These are phyloP conservation scores for Fusarium transvaalense DNA, from an alignment of 2,329 filamentous ascomycete genomes.

Conservation along the genomic window DNA sequence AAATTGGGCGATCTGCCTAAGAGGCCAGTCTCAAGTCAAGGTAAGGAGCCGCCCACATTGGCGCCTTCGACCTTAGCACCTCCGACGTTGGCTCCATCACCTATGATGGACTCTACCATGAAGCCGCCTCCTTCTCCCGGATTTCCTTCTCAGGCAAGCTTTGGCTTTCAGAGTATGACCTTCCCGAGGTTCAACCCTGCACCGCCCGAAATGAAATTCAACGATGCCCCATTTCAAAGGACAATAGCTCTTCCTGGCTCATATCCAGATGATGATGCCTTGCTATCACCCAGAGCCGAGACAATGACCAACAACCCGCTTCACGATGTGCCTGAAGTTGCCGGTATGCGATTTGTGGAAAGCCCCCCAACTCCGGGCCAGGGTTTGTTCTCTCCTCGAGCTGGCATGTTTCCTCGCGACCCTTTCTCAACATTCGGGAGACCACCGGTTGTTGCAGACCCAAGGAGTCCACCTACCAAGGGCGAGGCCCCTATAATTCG, in stretches of 20 bases:
- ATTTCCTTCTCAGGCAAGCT: constrained; percentile 55
- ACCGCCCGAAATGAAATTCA: constrained; percentile 24
- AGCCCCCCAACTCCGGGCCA: constrained; percentile 65
- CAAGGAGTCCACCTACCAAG: constrained; percentile 79
- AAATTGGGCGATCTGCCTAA: constrained; percentile 48
- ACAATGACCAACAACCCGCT: constrained; percentile 79
- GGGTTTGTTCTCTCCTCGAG: constrained; percentile 66
- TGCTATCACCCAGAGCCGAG: constrained; percentile 79
- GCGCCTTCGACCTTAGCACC: constrained; percentile 24
- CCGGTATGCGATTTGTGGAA: constrained; percentile 66
- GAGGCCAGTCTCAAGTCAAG: constrained; percentile 54
- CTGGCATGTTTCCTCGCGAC: constrained; percentile 66
- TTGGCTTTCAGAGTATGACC: constrained; percentile 59
- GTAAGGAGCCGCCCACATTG: constrained; percentile 18
- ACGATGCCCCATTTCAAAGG: constrained; percentile 49
- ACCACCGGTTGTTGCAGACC: constrained; percentile 69
- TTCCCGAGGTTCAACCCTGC: constrained; percentile 44
- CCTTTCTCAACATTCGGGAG: constrained; percentile 65
- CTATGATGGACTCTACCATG: constrained; percentile 44
- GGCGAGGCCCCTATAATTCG: constrained; percentile 81
- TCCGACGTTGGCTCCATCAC: constrained; percentile 20
- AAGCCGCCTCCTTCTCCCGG: constrained; percentile 62
- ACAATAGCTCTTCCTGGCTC: constrained; percentile 54
- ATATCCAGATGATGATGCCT: constrained; percentile 63
- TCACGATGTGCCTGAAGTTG: constrained; percentile 59